Evolutionary conservation across 331 rosid genomes (phyloP).

Genomic region (Erythrophleum ivorense): DNA sequence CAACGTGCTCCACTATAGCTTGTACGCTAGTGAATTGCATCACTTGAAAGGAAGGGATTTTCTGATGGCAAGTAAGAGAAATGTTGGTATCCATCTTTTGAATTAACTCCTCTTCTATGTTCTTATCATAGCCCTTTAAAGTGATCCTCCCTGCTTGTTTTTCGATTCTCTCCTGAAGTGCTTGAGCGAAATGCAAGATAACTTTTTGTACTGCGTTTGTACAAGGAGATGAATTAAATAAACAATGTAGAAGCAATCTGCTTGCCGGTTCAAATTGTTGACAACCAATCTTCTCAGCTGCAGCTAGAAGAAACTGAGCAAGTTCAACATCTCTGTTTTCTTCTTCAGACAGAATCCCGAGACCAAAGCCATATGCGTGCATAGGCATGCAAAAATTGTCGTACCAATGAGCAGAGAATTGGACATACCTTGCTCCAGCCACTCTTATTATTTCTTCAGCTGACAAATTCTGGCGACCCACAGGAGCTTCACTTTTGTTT

Average conservation of each 20-base stretch:
- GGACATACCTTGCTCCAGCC: constrained; percentile 75
- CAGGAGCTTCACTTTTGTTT: not conserved
- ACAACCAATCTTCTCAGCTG: constrained; percentile 71
- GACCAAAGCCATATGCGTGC: constrained; percentile 67
- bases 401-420: constrained; percentile 50
- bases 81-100: constrained; percentile 21
- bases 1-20: constrained; percentile 65
- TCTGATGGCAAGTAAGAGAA: constrained; percentile 44
- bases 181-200: constrained; percentile 59
- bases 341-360: constrained; percentile 52
- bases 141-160: constrained; percentile 49
- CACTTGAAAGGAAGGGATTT: constrained; percentile 64
- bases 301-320: constrained; percentile 68
- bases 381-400: constrained; percentile 45
- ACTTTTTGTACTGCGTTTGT: constrained; percentile 58
- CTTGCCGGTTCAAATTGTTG: constrained; percentile 70
- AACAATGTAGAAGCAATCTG: constrained; percentile 58
- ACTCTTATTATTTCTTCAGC: constrained; percentile 69
- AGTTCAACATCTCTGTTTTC: constrained; percentile 73
- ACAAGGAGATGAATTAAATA: constrained; percentile 49
- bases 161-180: constrained; percentile 65
- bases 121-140: constrained; percentile 9
- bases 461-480: constrained; percentile 53
- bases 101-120: constrained; percentile 24
- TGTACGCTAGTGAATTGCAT: constrained; percentile 62